Base-by-base conservation (phyloP, 2,329 filamentous ascomycete species). In the Sclerotinia sclerotiorum region DNA sequence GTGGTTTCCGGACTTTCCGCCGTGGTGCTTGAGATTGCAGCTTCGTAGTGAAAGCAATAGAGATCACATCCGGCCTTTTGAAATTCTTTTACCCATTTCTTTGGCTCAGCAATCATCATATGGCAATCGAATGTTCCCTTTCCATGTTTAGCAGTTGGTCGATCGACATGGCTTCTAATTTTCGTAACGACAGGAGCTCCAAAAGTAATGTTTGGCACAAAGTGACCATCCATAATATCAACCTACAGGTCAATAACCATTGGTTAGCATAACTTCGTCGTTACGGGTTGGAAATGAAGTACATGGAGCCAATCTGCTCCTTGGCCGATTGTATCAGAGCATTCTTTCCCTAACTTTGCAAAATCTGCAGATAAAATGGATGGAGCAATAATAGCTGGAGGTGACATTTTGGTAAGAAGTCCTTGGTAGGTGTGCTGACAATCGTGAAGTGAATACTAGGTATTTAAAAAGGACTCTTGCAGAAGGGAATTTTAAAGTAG, bases 21-120 rank as follows among this genome's bases (percentile, higher is more conserved):
- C 48, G 91, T 93, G 55, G 91, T 92, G 63, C 92, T 97, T 73
- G 83, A 81, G 61, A 95, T 86, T 72, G 95, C 95, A 35, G 95
- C 95, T 82, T 99, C 95, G 81, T 98, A 98, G 84, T 99, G 95
- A 84, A 99, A 99, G 84, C 95, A 98, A 84, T 99, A 99, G n/a
- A 99, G 85, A 80, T 99, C 93, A 81, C 94, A 97, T 66, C 95
- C 95, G 70, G 93, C 95, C 65, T 91, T 89, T 79, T 95, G 88
- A 84, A 99, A 98, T 71, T 97, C 92, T 78, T 91, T 92, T 76
- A 97, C 94, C 95, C 95, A 99, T 85, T 93, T 94, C 84, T 98
- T 96, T 74, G 95, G 95, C 94, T 99, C 94, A 76, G 93, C 89
- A 78, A 99, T 97, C 95, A 99, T 99, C 95, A 99, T 98, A 82